A percentile compares a stretch with the other conserved stretches of the same genome.
Conservation (phyloP, 768 basidiomycete species). For the Exsudoporus frostii region DNA sequence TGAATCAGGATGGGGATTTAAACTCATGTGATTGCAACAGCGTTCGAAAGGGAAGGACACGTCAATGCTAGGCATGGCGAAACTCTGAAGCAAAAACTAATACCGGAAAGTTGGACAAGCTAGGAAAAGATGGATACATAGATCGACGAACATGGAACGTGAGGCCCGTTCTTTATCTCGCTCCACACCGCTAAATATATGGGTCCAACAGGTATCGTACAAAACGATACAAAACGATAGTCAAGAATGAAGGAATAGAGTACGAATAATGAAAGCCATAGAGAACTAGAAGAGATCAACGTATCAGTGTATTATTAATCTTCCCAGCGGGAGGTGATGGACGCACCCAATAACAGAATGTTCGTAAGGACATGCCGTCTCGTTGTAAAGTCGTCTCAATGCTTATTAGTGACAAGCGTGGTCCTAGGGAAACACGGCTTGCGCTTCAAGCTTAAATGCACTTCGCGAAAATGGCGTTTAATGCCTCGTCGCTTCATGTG, state of each 20-base stretch:
- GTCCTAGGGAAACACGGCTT: no score
- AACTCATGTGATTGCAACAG: background rate
- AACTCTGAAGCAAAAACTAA: background rate
- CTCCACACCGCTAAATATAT: background rate
- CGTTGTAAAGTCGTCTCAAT: background rate
- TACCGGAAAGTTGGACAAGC: background rate
- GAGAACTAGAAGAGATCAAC: background rate
- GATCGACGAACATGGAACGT: background rate
- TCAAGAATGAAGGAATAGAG: background rate
- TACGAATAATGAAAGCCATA: background rate
- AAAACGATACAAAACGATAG: background rate
- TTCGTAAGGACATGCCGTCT: background rate
- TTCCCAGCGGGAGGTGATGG: background rate
- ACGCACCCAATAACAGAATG: background rate
- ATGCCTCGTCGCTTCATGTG: conserved; percentile 4
- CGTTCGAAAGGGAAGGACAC: background rate
- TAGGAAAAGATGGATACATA: background rate
- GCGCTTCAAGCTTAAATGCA: conserved; percentile 15
- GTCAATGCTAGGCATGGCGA: background rate
- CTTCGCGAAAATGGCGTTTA: conserved; percentile 13
- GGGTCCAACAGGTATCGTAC: conserved; percentile 3
- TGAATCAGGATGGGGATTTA: background rate
- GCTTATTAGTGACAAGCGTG: background rate
- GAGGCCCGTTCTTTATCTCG: no score
- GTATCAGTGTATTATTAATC: background rate